Percentiles rank a stretch among this genome's conserved stretches.
These are phyloP conservation scores for Borovskyia barvae DNA, from an alignment of 208 protist genomes.

Conservation along the genomic window DNA sequence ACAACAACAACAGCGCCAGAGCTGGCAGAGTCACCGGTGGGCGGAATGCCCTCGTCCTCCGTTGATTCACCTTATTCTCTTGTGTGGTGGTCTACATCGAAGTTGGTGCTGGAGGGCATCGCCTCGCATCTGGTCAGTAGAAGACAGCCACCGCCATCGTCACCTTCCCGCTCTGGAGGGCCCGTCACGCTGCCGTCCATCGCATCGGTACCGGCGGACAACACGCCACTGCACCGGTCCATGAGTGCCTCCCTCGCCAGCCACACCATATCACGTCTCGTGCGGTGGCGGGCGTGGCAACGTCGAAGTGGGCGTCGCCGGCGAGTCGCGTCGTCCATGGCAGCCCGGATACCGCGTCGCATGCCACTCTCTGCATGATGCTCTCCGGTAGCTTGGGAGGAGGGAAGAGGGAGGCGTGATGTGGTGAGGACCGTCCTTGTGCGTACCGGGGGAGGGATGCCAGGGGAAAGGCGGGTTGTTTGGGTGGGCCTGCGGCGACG, in stretches of 20 bases:
- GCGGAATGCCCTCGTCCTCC: not conserved
- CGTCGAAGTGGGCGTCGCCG: not conserved
- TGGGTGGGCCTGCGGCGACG: no score
- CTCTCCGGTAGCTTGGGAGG: no score
- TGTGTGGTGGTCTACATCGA: conserved; percentile 20
- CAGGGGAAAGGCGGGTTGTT: no score
- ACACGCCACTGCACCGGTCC: conserved; percentile 8
- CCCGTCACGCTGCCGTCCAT: not conserved
- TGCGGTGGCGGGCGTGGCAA: conserved; percentile 9
- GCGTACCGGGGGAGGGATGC: no score
- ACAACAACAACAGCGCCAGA: not conserved
- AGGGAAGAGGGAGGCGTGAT: no score
- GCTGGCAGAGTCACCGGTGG: not conserved
- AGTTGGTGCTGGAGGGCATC: conserved; percentile 8
- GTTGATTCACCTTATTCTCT: not conserved
- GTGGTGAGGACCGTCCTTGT: no score
- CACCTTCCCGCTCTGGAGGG: no score
- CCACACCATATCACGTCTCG: conserved; percentile 2
- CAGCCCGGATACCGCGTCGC: not conserved
- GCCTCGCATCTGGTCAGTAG: no score
- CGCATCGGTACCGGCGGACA: no score
- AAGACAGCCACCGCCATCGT: no score
- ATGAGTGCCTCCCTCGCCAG: conserved; percentile 6
- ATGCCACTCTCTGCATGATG: no score
- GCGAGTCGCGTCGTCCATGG: not conserved